phyloP scores from a whole-genome alignment of 495 filamentous ascomycete genomes.

The Penicillium mononematosum region DNA sequence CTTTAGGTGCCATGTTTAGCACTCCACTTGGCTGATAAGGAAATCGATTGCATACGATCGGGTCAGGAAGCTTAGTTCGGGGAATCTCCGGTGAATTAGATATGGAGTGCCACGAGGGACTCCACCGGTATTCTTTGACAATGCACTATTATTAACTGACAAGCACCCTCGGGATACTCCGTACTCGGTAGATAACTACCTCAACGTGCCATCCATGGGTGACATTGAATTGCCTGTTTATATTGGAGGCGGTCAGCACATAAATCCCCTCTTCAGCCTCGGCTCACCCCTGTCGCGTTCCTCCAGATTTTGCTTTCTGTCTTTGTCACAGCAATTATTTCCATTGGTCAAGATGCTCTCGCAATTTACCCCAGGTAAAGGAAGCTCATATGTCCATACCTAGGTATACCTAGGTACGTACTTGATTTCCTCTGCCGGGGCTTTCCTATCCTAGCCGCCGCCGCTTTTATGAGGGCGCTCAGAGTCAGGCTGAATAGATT shows the following conservation, averaged over 20 bases:
- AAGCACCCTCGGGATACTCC: neutral
- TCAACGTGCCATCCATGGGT: too few relatives aligned
- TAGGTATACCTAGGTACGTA: too few relatives aligned
- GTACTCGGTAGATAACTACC: neutral
- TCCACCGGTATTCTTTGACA: neutral
- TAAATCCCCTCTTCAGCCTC: neutral
- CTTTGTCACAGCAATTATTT: neutral
- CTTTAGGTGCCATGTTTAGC: neutral
- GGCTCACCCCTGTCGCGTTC: neutral
- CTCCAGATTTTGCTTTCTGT: neutral
- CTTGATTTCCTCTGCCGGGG: too few relatives aligned
- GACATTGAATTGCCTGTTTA: neutral
- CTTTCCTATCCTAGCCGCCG: conserved; percentile 24
- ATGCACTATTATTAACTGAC: neutral
- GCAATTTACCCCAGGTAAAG: neutral
- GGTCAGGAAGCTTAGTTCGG: neutral
- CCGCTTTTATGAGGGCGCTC: conserved; percentile 34
- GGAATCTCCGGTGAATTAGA: neutral
- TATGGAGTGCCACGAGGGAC: neutral
- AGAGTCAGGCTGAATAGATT: conserved; percentile 27
- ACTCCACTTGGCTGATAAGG: neutral
- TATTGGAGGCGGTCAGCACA: neutral
- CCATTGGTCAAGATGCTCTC: neutral
- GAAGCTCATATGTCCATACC: neutral
- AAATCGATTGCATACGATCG: neutral